Evolutionary conservation across 345 rosid genomes (phyloP).

Genomic region (Cardiospermum halicacabum): DNA sequence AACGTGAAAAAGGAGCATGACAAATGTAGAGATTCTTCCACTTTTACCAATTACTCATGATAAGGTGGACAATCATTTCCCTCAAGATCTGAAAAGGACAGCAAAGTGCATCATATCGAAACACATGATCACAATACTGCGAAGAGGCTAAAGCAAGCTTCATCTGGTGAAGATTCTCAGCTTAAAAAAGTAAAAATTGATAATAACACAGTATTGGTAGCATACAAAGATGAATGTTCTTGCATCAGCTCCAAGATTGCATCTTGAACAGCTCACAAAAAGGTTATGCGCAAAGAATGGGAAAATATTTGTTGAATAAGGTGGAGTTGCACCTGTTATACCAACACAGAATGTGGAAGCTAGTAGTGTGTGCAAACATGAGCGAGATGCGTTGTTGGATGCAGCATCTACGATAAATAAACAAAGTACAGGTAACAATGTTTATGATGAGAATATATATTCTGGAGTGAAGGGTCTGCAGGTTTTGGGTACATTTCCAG

Average conservation of each 20-base stretch:
- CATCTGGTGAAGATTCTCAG: conserved; percentile 28
- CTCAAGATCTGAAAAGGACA: no score
- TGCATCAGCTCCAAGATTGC: conserved; percentile 96
- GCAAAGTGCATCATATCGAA: no score
- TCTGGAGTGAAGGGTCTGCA: conserved; percentile 84
- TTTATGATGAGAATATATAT: conserved; percentile 33
- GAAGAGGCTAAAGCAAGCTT: conserved; percentile 55
- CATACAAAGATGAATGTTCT: conserved; percentile 88
- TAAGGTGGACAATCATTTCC: no score
- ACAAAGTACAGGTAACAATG: conserved; percentile 24
- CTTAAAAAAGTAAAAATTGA: conserved; percentile 40
- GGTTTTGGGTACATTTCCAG: conserved; percentile 59
- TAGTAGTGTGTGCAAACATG: conserved; percentile 70
- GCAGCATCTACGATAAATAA: conserved; percentile 71
- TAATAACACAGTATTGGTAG: conserved; percentile 71
- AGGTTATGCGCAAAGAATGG: conserved; percentile 96
- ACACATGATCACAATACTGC: no score
- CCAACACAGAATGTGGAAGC: conserved; percentile 59
- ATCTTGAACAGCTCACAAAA: conserved; percentile 56
- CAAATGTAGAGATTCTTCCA: no score
- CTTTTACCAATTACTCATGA: no score
- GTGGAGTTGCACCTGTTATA: conserved; percentile 63
- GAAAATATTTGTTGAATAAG: conserved; percentile 82
- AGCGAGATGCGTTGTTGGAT: conserved; percentile 64
- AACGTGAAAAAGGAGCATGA: conserved; percentile 83